Evolutionary conservation across 371 early-diverging fungal species (phyloP).

Genomic region (Mucor velutinosus): DNA sequence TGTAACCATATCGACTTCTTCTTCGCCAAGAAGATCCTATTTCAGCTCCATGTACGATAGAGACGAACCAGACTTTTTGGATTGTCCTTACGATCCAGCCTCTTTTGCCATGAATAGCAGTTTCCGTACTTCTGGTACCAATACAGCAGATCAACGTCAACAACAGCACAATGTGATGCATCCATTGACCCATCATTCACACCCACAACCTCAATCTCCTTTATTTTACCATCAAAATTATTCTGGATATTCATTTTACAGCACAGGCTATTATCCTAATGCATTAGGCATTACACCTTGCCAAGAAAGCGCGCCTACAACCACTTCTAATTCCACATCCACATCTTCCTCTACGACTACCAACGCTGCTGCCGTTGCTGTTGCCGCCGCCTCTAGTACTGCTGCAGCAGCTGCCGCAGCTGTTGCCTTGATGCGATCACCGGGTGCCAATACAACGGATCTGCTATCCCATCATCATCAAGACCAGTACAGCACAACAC

Average conservation of each 20-base stretch:
- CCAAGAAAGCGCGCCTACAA: conserved; percentile 14
- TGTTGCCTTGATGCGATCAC: conserved; percentile 25
- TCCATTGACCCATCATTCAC: conserved; percentile 14
- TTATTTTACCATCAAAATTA: conserved; percentile 18
- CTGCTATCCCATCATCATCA: conserved; percentile 20
- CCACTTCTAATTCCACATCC: not conserved
- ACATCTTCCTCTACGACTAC: conserved; percentile 6
- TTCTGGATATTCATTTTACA: conserved; percentile 26
- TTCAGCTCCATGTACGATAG: conserved; percentile 27
- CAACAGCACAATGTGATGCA: conserved; percentile 8
- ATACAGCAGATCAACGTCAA: not conserved
- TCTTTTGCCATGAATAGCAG: conserved; percentile 1
- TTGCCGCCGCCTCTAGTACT: not conserved
- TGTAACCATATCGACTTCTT: conserved; percentile 17
- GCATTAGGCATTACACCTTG: conserved; percentile 23
- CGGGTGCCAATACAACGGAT: conserved; percentile 7
- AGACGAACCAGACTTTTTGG: conserved; percentile 23
- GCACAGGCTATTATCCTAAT: conserved; percentile 25
- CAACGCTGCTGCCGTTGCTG: conserved; percentile 2
- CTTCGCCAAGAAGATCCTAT: conserved; percentile 25
- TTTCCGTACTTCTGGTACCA: not conserved
- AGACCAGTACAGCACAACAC: conserved; percentile 10
- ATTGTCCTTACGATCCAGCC: conserved; percentile 17
- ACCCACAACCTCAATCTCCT: conserved; percentile 24
- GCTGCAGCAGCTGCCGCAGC: conserved; percentile 22